These are phyloP conservation scores for Leucaena leucocephala DNA, from an alignment of 306 rosid genomes.

Conservation along the genomic window DNA sequence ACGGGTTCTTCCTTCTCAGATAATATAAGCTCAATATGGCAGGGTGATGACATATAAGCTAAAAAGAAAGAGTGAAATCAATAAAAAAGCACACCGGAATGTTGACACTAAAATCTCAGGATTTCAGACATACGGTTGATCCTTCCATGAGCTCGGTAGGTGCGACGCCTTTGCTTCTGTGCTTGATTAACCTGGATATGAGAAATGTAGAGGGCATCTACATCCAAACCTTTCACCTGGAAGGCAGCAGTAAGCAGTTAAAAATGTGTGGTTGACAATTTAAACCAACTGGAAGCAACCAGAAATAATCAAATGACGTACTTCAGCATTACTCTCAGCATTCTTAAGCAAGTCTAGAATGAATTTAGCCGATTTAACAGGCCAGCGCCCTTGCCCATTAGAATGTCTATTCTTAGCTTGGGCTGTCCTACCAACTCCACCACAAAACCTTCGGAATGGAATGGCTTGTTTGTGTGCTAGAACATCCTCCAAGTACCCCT, in stretches of 20 bases:
- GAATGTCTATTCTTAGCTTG: constrained; percentile 95
- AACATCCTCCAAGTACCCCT: constrained; percentile 89
- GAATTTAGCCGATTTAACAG: constrained; percentile 83
- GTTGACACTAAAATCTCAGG: neutral
- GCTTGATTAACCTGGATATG: constrained; percentile 97
- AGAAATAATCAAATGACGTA: constrained; percentile 11
- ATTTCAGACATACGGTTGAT: constrained; percentile 66
- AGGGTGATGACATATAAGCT: constrained; percentile 97
- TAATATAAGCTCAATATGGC: constrained; percentile 83
- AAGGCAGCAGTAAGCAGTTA: neutral
- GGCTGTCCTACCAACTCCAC: constrained; percentile 96
- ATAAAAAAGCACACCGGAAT: neutral
- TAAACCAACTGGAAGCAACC: neutral
- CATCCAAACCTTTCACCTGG: constrained; percentile 92
- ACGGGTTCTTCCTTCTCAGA: constrained; percentile 94
- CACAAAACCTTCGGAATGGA: constrained; percentile 83
- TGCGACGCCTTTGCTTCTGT: constrained; percentile 87
- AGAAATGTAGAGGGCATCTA: constrained; percentile 66
- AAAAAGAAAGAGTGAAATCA: constrained; percentile 24
- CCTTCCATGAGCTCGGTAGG: constrained; percentile 95
- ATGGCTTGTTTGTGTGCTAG: constrained; percentile 93
- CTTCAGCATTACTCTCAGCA: constrained; percentile 99
- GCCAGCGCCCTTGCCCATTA: constrained; percentile 98
- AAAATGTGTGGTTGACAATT: neutral
- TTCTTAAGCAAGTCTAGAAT: constrained; percentile 85